Conservation (phyloP, 2,329 filamentous ascomycete species). For the Fusarium goolgardi region DNA sequence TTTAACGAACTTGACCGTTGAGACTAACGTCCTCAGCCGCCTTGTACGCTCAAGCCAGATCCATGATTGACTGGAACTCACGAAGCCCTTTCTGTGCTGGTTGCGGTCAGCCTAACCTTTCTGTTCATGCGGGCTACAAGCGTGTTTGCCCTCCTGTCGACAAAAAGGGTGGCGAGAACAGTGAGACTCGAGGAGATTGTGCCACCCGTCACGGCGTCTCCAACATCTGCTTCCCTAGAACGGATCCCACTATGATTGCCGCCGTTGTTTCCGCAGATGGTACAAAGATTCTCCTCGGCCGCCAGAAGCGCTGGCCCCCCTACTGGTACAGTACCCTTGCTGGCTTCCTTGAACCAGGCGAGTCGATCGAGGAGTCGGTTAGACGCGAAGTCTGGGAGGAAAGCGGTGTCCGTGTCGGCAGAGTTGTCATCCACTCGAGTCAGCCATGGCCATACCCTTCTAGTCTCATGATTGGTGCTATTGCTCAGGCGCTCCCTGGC, state of each 20-base stretch:
- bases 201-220: slow-evolving; percentile 85
- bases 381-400: slow-evolving; percentile 89
- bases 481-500: slow-evolving; percentile 82
- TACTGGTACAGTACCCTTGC: slow-evolving; percentile 91
- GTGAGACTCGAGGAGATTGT: slow-evolving; percentile 74
- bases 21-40: slow-evolving; percentile 69
- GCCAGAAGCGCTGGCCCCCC: slow-evolving; percentile 84
- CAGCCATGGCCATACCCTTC: slow-evolving; percentile 91
- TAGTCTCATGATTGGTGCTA: slow-evolving; percentile 86
- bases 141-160: slow-evolving; percentile 81
- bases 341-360: slow-evolving; percentile 86
- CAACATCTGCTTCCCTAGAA: slow-evolving; percentile 91
- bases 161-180: slow-evolving; percentile 58
- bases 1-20: neutral
- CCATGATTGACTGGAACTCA: slow-evolving; percentile 92
- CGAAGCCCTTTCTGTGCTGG: slow-evolving; percentile 92
- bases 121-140: slow-evolving; percentile 83
- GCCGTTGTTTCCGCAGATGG: slow-evolving; percentile 87
- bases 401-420: slow-evolving; percentile 78
- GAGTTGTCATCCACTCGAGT: slow-evolving; percentile 83
- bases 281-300: slow-evolving; percentile 82
- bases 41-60: slow-evolving; percentile 88
- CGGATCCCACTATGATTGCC: slow-evolving; percentile 95
- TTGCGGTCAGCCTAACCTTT: slow-evolving; percentile 85
- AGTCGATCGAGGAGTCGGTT: slow-evolving; percentile 87